Percentiles rank a stretch among this genome's conserved stretches.
phyloP scores from a whole-genome alignment of 2,329 filamentous ascomycete genomes.

The Cadophora luteo-olivacea region DNA sequence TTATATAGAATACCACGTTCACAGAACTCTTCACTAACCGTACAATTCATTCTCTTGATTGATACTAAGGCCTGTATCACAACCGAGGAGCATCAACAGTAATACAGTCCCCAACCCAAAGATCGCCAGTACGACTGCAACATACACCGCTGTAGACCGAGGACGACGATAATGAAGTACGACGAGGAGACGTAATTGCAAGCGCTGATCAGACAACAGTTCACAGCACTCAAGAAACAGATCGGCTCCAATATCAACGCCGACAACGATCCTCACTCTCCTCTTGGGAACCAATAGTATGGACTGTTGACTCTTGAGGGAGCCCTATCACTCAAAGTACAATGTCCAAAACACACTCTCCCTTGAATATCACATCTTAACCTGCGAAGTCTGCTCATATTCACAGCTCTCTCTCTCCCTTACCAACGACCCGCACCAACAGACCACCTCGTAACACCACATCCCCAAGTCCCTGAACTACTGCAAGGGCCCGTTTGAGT shows the following conservation, averaged over 20 bases:
- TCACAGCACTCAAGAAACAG: no score
- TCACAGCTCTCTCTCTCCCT: not conserved
- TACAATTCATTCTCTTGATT: not conserved
- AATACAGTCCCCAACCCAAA: not conserved
- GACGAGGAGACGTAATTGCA: not conserved
- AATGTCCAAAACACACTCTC: no score
- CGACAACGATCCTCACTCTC: no score
- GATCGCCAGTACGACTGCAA: constrained; percentile 12
- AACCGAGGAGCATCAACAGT: not conserved
- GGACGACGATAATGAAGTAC: constrained; percentile 5
- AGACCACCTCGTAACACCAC: not conserved
- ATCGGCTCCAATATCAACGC: no score
- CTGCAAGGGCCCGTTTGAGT: constrained; percentile 12
- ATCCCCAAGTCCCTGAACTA: not conserved
- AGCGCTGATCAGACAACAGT: constrained; percentile 7
- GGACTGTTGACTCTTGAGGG: no score
- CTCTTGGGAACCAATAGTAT: no score
- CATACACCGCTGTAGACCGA: not conserved
- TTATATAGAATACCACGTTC: not conserved
- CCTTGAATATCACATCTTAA: no score
- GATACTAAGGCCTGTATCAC: not conserved
- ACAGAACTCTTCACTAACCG: not conserved
- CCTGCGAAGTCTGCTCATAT: no score
- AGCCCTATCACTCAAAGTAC: no score
- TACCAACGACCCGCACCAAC: not conserved